Evolutionary conservation across 164 flowering plant genomes (phyloP).

Genomic region (Sextonia rubra): DNA sequence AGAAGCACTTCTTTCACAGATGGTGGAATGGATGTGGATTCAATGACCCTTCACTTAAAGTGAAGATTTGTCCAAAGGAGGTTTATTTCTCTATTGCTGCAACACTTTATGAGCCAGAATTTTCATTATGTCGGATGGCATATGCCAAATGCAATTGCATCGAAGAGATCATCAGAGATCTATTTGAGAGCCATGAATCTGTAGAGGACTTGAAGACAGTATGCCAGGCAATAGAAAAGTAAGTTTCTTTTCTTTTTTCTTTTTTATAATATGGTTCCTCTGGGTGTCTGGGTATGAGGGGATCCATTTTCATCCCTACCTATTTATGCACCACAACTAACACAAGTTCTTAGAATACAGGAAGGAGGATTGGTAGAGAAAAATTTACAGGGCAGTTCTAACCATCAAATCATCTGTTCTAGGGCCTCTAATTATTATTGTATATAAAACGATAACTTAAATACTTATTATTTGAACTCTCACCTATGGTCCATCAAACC

Average conservation of each 20-base stretch:
- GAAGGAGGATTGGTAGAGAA: too few relatives aligned
- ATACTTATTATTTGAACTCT: too few relatives aligned
- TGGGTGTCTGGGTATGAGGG: too few relatives aligned
- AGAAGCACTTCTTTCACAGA: not conserved
- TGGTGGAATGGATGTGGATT: constrained; percentile 7
- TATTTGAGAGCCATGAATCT: constrained; percentile 11
- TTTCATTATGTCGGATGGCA: not conserved
- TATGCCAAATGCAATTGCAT: constrained; percentile 7
- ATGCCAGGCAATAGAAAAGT: constrained; percentile 7
- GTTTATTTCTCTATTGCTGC: constrained; percentile 6
- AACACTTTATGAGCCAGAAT: constrained; percentile 7
- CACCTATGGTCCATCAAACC: too few relatives aligned
- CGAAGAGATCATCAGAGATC: not conserved
- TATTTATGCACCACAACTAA: too few relatives aligned
- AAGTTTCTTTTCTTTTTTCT: not conserved
- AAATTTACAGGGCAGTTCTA: too few relatives aligned
- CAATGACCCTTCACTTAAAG: not conserved
- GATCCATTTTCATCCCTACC: too few relatives aligned
- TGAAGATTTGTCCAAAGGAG: not conserved
- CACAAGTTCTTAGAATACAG: too few relatives aligned
- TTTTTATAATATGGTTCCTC: too few relatives aligned
- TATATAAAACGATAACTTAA: too few relatives aligned
- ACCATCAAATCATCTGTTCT: too few relatives aligned
- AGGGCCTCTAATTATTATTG: too few relatives aligned
- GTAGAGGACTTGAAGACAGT: constrained; percentile 6